These are phyloP conservation scores for Aspergillus fumigatus DNA, from an alignment of 2,329 filamentous ascomycete genomes.

Conservation along the genomic window DNA sequence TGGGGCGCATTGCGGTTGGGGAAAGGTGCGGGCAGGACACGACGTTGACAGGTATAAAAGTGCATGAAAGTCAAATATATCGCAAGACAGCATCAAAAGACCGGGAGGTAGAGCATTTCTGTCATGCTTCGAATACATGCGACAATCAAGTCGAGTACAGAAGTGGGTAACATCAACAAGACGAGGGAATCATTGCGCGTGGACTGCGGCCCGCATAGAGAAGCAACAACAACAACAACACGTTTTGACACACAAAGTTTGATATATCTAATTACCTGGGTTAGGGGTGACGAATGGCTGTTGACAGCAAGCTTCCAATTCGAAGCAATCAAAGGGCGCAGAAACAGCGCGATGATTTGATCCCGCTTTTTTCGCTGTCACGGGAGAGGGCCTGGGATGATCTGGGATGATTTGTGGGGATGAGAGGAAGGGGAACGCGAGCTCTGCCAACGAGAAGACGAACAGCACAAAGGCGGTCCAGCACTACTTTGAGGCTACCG, in stretches of 20 bases:
- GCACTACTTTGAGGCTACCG: conserved; percentile 15
- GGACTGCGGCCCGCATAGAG: conserved; percentile 13
- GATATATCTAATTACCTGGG: conserved; percentile 9
- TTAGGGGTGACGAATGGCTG: conserved; percentile 5
- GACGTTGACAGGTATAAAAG: conserved; percentile 13
- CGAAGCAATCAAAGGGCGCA: conserved; percentile 16
- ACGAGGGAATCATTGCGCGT: conserved; percentile 9
- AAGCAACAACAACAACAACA: conserved; percentile 11
- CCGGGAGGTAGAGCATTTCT: neutral
- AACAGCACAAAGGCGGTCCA: conserved; percentile 9
- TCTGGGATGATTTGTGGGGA: conserved; percentile 17
- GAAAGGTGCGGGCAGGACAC: conserved; percentile 12
- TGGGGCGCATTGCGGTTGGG: conserved; percentile 15
- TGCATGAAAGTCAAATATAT: conserved; percentile 6
- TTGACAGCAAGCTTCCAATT: conserved; percentile 5
- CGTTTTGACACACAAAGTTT: conserved; percentile 6
- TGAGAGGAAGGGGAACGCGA: conserved; percentile 7
- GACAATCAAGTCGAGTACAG: conserved; percentile 3
- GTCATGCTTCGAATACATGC: neutral
- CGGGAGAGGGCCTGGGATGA: conserved; percentile 7
- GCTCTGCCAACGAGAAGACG: conserved; percentile 19
- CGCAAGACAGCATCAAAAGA: neutral
- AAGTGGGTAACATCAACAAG: conserved; percentile 1
- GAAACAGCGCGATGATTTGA: conserved; percentile 14
- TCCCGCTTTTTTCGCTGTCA: conserved; percentile 8